Percentiles rank a stretch among this genome's conserved stretches.
Evolutionary conservation across 1,284 basidiomycete genomes (phyloP).

Genomic region (Papiliotrema laurentii): DNA sequence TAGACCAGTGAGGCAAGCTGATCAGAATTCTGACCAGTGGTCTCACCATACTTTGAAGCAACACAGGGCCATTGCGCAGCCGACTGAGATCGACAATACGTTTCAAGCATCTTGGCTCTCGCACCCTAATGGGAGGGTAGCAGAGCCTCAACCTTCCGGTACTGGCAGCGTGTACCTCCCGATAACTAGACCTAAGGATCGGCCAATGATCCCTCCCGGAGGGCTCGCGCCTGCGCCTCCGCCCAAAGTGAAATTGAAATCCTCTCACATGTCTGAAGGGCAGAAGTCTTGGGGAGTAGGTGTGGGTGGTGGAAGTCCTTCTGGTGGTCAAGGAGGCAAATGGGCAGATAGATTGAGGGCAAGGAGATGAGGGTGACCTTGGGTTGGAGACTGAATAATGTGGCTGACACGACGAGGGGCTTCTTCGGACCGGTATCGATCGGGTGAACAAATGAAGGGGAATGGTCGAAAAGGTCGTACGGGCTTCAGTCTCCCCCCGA

Average conservation of each 20-base stretch:
- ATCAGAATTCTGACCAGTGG: not conserved
- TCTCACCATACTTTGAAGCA: not conserved
- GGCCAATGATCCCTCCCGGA: conserved; percentile 23
- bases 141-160: conserved; percentile 8
- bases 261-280: not conserved
- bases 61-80: not conserved
- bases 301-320: conserved; percentile 3
- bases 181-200: conserved; percentile 20
- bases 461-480: no score
- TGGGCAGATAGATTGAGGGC: conserved; percentile 18
- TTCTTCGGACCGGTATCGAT: no score
- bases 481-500: no score
- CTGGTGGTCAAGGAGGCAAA: conserved; percentile 8
- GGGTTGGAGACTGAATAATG: no score
- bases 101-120: conserved; percentile 16
- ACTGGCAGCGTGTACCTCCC: conserved; percentile 15
- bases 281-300: not conserved
- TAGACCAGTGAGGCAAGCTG: not conserved
- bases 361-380: conserved; percentile 9
- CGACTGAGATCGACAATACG: conserved; percentile 1
- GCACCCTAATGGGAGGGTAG: conserved; percentile 1
- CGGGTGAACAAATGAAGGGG: no score
- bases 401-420: no score
- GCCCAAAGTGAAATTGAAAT: conserved; percentile 7
- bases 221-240: conserved; percentile 19